A percentile compares a stretch with the other conserved stretches of the same genome.
These are phyloP conservation scores for Dioszegia crocea DNA, from an alignment of 768 basidiomycete genomes.

Conservation along the genomic window DNA sequence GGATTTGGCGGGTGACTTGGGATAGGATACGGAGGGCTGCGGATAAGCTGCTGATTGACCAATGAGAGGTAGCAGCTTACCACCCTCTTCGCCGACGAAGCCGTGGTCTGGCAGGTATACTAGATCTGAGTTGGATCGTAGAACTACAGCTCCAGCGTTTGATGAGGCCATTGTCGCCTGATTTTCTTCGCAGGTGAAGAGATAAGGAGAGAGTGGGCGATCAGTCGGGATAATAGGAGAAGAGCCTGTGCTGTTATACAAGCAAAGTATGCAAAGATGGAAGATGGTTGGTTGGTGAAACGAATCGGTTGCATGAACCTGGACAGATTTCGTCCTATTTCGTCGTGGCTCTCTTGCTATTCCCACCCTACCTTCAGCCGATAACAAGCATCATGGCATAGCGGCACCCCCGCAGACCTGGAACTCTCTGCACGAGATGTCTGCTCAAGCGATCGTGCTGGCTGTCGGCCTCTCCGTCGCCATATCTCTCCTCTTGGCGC, in stretches of 20 bases:
- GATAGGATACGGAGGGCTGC: conserved; percentile 30
- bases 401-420: too few relatives aligned
- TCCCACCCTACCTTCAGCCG: too few relatives aligned
- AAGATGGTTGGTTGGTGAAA: too few relatives aligned
- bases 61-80: conserved; percentile 18
- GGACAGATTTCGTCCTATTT: too few relatives aligned
- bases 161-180: not conserved
- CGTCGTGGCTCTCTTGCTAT: too few relatives aligned
- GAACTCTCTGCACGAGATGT: not conserved
- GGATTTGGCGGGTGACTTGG: conserved; percentile 30
- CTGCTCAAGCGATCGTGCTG: not conserved
- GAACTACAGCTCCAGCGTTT: conserved; percentile 15
- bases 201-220: too few relatives aligned
- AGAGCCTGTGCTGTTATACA: too few relatives aligned
- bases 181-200: too few relatives aligned
- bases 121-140: conserved; percentile 31
- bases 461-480: not conserved
- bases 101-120: conserved; percentile 41
- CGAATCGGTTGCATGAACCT: too few relatives aligned
- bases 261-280: too few relatives aligned
- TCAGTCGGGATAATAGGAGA: too few relatives aligned
- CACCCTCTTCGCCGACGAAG: conserved; percentile 38
- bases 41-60: not conserved
- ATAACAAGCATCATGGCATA: not conserved
- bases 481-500: not conserved